Evolutionary conservation across 768 basidiomycete genomes (phyloP), one percentile per base, ranked within the genome.

Genomic region (Leucocoprinus birnbaumii): DNA sequence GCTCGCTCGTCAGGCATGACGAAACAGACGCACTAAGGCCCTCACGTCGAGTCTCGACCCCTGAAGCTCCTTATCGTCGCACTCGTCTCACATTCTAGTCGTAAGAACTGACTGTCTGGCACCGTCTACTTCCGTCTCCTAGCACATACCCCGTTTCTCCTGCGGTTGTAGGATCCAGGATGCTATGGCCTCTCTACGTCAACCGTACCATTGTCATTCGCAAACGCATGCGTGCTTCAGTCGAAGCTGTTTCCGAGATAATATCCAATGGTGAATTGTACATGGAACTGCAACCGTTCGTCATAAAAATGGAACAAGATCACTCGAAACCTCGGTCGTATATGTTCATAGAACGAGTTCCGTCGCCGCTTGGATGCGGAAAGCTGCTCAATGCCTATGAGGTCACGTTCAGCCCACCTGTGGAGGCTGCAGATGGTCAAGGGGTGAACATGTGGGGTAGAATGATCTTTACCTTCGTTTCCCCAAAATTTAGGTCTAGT

Each of bases 121-220:
- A n/a, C n/a, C n/a, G n/a, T n/a, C n/a, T n/a, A n/a, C n/a, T n/a
- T n/a, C n/a, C n/a, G n/a, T n/a, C n/a, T n/a, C n/a, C n/a, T n/a
- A n/a, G n/a, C n/a, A n/a, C n/a, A n/a, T n/a, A n/a, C n/a, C n/a
- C n/a, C n/a, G n/a, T n/a, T n/a, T n/a, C n/a, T n/a, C n/a, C n/a
- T n/a, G n/a, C n/a, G n/a, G n/a, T n/a, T n/a, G n/a, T n/a, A 31
- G 11, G 11, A 31, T 5, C 37, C n/a, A 57, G 13, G 24, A 61
- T 58, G 56, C 62, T 70, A 56, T 73, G 68, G 68, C 64, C 64
- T n/a, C 59, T 77, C 54, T 66, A 67, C 53, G 51, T 62, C 19
- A 64, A 65, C 43, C 68, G 66, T 31, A 59, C 63, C 16, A 56
- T 68, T 4, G 31, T 55, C 19, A 55, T 66, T 11, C 61, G 56